Evolutionary conservation across 1,284 basidiomycete species (phyloP).

Genomic region (Pseudozyma sp.): DNA sequence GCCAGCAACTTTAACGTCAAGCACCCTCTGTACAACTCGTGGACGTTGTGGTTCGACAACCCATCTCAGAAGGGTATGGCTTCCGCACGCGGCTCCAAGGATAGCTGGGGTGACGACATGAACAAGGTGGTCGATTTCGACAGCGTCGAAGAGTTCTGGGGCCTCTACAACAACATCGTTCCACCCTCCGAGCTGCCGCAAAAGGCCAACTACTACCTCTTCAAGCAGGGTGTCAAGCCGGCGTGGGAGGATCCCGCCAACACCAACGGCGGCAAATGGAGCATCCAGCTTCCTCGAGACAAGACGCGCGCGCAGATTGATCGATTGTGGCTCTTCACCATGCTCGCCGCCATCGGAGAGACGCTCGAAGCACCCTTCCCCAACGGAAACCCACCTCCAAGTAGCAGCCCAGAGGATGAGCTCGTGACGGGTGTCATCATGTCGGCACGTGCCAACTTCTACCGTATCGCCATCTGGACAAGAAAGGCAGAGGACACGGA

Average conservation of each 20-base stretch:
- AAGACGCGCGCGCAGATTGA: conserved; percentile 88
- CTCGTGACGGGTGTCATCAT: conserved; percentile 81
- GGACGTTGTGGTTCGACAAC: conserved; percentile 69
- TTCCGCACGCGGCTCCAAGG: conserved; percentile 60
- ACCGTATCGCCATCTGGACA: conserved; percentile 97
- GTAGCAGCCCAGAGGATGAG: conserved; percentile 47
- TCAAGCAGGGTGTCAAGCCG: conserved; percentile 87
- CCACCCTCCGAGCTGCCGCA: conserved; percentile 92
- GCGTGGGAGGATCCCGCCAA: conserved; percentile 95
- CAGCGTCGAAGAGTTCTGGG: conserved; percentile 68
- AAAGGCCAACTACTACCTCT: conserved; percentile 98
- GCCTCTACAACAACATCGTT: conserved; percentile 95
- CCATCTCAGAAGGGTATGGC: conserved; percentile 62
- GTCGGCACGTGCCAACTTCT: conserved; percentile 92
- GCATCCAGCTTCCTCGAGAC: conserved; percentile 94
- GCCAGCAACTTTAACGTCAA: conserved; percentile 67
- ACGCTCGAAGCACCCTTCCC: conserved; percentile 63
- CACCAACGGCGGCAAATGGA: conserved; percentile 97
- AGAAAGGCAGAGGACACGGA: conserved; percentile 75
- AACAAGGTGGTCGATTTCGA: conserved; percentile 66
- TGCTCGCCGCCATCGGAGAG: conserved; percentile 68
- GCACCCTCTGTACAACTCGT: conserved; percentile 66
- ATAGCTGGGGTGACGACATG: conserved; percentile 68
- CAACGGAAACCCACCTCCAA: conserved; percentile 46
- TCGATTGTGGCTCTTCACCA: conserved; percentile 96